Conservation (phyloP, 2,329 filamentous ascomycete species). For the Penicillium occitanis region DNA sequence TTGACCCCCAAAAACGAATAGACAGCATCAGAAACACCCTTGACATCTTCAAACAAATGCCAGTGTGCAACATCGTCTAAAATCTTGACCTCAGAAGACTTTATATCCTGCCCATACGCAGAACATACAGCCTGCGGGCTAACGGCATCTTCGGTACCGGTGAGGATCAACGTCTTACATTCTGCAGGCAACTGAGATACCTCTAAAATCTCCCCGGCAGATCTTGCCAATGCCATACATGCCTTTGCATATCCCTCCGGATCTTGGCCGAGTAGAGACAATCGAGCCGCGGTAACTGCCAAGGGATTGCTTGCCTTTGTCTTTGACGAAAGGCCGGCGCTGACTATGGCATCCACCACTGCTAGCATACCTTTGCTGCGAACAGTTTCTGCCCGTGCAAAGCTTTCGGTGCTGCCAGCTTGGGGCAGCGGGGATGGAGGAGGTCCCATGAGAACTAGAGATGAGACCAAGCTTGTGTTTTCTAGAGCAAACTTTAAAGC, state of each 20-base stretch:
- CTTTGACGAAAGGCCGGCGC: conserved; percentile 38
- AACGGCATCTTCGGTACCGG: conserved; percentile 50
- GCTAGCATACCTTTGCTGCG: conserved; percentile 48
- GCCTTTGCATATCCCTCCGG: conserved; percentile 58
- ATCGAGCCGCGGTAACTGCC: conserved; percentile 43
- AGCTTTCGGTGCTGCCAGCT: conserved; percentile 31
- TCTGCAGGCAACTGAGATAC: conserved; percentile 29
- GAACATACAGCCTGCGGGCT: conserved; percentile 39
- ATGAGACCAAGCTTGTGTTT: conserved; percentile 43
- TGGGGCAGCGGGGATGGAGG: conserved; percentile 48
- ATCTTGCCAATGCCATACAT: conserved; percentile 49
- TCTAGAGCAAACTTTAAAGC: conserved; percentile 46
- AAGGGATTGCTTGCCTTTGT: conserved; percentile 43
- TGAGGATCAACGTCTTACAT: conserved; percentile 41
- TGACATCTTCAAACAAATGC: conserved; percentile 52
- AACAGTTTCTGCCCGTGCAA: conserved; percentile 42
- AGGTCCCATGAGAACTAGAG: conserved; percentile 52
- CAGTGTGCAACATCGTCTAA: conserved; percentile 52
- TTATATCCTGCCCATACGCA: conserved; percentile 30
- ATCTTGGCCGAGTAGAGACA: conserved; percentile 51
- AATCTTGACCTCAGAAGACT: conserved; percentile 28
- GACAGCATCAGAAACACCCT: conserved; percentile 32
- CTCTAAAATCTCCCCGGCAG: conserved; percentile 34
- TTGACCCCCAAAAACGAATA: conserved; percentile 4
- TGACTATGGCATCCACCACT: conserved; percentile 43